Percentiles rank a stretch among this genome's conserved stretches.
Evolutionary conservation across 306 rosid species (phyloP).

Genomic region (Comarum palustre): DNA sequence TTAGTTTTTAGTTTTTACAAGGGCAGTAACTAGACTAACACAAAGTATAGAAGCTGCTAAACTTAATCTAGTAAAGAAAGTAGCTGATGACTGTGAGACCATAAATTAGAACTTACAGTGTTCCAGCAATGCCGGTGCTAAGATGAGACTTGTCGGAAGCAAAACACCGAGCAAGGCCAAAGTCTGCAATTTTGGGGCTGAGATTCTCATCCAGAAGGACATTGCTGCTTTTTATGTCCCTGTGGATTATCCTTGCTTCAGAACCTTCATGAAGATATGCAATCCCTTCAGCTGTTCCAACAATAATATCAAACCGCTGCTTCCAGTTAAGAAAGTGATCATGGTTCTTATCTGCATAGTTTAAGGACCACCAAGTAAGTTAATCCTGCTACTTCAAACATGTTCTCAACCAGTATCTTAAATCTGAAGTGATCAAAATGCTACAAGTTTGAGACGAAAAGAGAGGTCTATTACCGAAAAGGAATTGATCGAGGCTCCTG

Average conservation of each 20-base stretch:
- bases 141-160: conserved; percentile 68
- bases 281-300: conserved; percentile 86
- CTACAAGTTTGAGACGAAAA: not conserved
- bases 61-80: not conserved
- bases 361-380: not conserved
- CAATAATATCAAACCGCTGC: conserved; percentile 55
- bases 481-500: conserved; percentile 67
- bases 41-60: not conserved
- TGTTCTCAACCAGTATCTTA: not conserved
- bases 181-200: conserved; percentile 77
- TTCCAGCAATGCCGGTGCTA: conserved; percentile 91
- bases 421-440: not conserved
- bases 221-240: conserved; percentile 90
- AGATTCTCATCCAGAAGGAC: conserved; percentile 77
- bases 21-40: not conserved
- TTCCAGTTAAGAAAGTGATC: conserved; percentile 65
- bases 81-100: not conserved
- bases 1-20: not conserved
- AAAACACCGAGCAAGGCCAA: conserved; percentile 83
- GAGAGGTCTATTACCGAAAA: conserved; percentile 54
- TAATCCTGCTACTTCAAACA: not conserved
- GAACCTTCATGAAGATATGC: conserved; percentile 79
- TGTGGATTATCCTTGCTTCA: conserved; percentile 62
- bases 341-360: conserved; percentile 55
- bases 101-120: conserved; percentile 57